Percentiles rank a stretch among this genome's conserved stretches.
phyloP scores from a whole-genome alignment of 1,284 basidiomycete genomes.

The Irpex sp. region DNA sequence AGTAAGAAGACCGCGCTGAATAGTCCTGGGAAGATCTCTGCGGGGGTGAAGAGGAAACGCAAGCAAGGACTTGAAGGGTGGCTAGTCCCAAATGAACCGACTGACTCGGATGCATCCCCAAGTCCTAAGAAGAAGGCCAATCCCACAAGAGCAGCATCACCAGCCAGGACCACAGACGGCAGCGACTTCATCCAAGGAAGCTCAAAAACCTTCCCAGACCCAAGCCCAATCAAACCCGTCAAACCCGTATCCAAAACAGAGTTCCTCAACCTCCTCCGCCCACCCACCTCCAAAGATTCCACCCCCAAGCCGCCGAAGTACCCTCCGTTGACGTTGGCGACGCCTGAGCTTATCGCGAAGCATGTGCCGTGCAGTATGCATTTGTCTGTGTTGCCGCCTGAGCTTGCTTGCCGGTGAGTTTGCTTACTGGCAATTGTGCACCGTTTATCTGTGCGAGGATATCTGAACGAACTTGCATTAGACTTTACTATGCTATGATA shows the following conservation, averaged over 20 bases:
- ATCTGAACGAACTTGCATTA: no score
- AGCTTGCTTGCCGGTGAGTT: constrained; percentile 53
- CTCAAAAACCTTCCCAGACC: not conserved
- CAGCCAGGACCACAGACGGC: not conserved
- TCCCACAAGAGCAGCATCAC: constrained; percentile 18
- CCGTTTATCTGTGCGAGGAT: no score
- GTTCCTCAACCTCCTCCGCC: constrained; percentile 48
- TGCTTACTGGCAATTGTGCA: no score
- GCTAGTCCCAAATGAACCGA: constrained; percentile 31
- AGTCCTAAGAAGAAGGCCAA: constrained; percentile 7
- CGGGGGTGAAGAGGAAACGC: constrained; percentile 38
- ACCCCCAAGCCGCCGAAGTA: constrained; percentile 27
- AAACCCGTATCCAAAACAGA: constrained; percentile 29
- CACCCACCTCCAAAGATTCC: constrained; percentile 36
- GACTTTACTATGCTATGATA: constrained; percentile 67
- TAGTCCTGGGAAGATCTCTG: not conserved
- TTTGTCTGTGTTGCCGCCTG: constrained; percentile 60
- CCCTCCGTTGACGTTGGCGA: constrained; percentile 53
- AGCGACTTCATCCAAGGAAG: not conserved
- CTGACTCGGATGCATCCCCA: constrained; percentile 7
- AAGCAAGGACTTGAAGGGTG: constrained; percentile 47
- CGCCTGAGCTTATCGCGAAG: constrained; percentile 58
- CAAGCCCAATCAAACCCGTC: constrained; percentile 9
- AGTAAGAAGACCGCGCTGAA: not conserved
- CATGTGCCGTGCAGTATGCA: constrained; percentile 79